phyloP scores from a whole-genome alignment of 2,329 filamentous ascomycete species.

The Monilinia aucupariae region DNA sequence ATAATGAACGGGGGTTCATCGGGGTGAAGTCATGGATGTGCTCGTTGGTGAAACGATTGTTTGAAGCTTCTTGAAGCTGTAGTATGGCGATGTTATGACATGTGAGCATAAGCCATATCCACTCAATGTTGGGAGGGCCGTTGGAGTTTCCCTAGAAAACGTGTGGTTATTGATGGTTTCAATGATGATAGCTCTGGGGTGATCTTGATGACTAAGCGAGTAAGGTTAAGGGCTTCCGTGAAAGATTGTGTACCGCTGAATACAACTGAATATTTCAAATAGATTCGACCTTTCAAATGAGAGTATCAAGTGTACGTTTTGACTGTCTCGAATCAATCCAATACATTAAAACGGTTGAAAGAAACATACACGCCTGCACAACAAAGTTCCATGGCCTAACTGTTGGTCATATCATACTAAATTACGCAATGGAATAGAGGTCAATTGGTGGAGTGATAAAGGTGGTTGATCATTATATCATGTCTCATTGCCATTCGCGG shows the following conservation, averaged over 20 bases:
- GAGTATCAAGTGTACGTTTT: not conserved
- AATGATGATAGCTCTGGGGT: not conserved
- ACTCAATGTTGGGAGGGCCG: not conserved
- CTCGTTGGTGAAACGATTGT: not conserved
- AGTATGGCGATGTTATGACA: not conserved
- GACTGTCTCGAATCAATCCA: too few species aligned
- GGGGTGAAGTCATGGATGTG: slow-evolving; percentile 28
- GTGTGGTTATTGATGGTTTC: not conserved
- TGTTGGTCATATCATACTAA: not conserved
- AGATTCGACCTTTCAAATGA: not conserved
- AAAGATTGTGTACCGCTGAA: not conserved
- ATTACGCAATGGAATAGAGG: too few species aligned
- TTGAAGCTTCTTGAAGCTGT: slow-evolving; percentile 5
- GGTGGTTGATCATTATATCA: slow-evolving; percentile 9
- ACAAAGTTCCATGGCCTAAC: not conserved
- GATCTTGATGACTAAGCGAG: not conserved
- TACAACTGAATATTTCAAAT: not conserved
- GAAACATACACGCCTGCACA: too few species aligned
- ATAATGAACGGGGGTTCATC: slow-evolving; percentile 27
- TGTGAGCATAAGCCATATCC: not conserved
- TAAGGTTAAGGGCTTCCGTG: too few species aligned
- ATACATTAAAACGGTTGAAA: too few species aligned
- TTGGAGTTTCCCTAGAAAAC: not conserved
- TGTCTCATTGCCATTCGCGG: not conserved
- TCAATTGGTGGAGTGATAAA: not conserved